Percentiles rank a stretch among this genome's conserved stretches.
Conservation (phyloP, 257 asterid species). For the Ehretia macrophylla region DNA sequence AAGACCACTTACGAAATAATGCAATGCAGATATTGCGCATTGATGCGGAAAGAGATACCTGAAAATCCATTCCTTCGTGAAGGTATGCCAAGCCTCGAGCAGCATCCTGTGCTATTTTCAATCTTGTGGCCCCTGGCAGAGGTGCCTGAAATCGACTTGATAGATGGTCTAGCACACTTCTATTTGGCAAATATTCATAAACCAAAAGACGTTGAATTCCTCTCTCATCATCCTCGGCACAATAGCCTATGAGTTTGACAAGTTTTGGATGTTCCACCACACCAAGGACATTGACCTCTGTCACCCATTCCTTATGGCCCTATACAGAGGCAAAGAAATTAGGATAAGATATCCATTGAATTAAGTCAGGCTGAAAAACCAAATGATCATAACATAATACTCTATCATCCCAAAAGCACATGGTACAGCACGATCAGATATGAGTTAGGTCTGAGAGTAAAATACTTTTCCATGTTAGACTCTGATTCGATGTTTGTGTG, state of each 20-base stretch:
- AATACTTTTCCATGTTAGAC: too few relatives aligned
- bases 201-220: slow-evolving; percentile 83
- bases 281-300: slow-evolving; percentile 85
- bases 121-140: slow-evolving; percentile 69
- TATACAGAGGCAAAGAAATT: slow-evolving; percentile 9
- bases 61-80: slow-evolving; percentile 93
- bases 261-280: slow-evolving; percentile 78
- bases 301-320: slow-evolving; percentile 99
- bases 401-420: too few relatives aligned
- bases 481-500: too few relatives aligned
- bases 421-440: too few relatives aligned
- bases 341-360: background rate
- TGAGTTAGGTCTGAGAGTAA: too few relatives aligned
- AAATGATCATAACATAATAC: too few relatives aligned
- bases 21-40: too few relatives aligned
- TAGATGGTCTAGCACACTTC: slow-evolving; percentile 76
- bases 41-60: slow-evolving; percentile 30
- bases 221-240: slow-evolving; percentile 89
- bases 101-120: slow-evolving; percentile 70
- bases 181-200: slow-evolving; percentile 63
- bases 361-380: background rate
- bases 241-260: slow-evolving; percentile 76
- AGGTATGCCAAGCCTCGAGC: slow-evolving; percentile 80
- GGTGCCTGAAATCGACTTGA: slow-evolving; percentile 56
- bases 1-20: too few relatives aligned